These are phyloP conservation scores for Zhuliangozyma blackwelliae DNA, from an alignment of 1,139 yeast species.

Conservation along the genomic window DNA sequence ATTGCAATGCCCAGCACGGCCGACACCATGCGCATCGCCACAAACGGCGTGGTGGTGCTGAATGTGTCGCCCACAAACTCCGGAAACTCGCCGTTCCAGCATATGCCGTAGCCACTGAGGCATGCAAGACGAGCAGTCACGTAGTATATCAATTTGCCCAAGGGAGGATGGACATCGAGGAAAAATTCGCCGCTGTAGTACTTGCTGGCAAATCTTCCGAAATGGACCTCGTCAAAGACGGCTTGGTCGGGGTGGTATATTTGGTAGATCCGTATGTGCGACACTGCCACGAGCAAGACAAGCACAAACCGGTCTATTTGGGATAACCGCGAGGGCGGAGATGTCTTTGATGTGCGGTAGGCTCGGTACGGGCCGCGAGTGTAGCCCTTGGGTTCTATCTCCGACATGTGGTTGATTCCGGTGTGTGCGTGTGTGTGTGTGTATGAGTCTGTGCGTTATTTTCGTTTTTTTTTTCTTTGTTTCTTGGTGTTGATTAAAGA, in stretches of 20 bases:
- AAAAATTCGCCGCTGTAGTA: conserved; percentile 62
- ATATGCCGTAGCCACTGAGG: conserved; percentile 31
- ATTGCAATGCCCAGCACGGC: conserved; percentile 40
- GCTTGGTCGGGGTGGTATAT: conserved; percentile 71
- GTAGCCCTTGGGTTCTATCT: conserved; percentile 17
- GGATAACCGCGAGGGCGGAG: conserved; percentile 2
- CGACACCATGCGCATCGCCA: conserved; percentile 31
- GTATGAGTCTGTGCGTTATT: no score
- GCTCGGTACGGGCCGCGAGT: conserved; percentile 15
- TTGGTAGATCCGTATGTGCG: conserved; percentile 46
- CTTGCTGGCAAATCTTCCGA: conserved; percentile 33
- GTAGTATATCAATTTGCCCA: conserved; percentile 47
- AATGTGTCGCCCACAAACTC: conserved; percentile 30
- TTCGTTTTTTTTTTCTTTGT: no score
- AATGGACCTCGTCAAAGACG: conserved; percentile 88
- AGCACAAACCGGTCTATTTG: conserved; percentile 17
- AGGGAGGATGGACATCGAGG: conserved; percentile 61
- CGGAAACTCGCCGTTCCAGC: conserved; percentile 28
- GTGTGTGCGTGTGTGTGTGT: no score
- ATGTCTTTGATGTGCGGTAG: conserved; percentile 7
- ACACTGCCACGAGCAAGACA: conserved; percentile 11
- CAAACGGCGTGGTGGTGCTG: conserved; percentile 27
- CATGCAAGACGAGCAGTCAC: conserved; percentile 27
- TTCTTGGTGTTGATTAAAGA: no score
- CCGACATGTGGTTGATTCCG: neutral